A percentile compares a stretch with the other conserved stretches of the same genome.
Conservation (phyloP, 1,284 basidiomycete species). For the Moesziomyces antarcticus region DNA sequence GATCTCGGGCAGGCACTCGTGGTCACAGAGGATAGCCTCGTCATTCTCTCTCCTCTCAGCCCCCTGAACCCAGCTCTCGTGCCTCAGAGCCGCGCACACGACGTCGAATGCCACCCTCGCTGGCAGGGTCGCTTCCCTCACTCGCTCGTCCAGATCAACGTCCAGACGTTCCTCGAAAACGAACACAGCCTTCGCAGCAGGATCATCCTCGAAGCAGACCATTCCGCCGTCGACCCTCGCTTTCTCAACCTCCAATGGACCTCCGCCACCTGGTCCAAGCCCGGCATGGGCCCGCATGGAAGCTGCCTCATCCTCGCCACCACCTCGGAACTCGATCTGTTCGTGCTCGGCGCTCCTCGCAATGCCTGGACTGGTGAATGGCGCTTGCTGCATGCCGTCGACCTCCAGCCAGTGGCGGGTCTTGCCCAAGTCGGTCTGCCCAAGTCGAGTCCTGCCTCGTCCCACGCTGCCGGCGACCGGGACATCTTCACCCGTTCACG, state of each 20-base stretch:
- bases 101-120: conserved; percentile 36
- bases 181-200: conserved; percentile 19
- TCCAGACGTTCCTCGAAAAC: conserved; percentile 35
- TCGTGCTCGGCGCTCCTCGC: conserved; percentile 31
- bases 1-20: conserved; percentile 37
- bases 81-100: conserved; percentile 17
- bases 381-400: conserved; percentile 22
- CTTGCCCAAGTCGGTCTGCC: conserved; percentile 1
- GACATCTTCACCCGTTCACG: conserved; percentile 19
- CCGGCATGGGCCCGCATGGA: conserved; percentile 31
- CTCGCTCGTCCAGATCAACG: conserved; percentile 31
- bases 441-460: background rate
- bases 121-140: conserved; percentile 41
- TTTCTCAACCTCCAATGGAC: conserved; percentile 25
- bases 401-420: conserved; percentile 5
- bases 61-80: conserved; percentile 21
- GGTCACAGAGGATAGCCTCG: conserved; percentile 28
- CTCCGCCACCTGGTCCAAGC: conserved; percentile 41
- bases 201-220: conserved; percentile 28
- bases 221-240: conserved; percentile 29
- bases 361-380: conserved; percentile 43
- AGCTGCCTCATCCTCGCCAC: conserved; percentile 42
- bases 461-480: background rate
- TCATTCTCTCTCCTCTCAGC: conserved; percentile 25
- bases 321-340: conserved; percentile 43